These are phyloP conservation scores for Termitomyces sp. DNA, from an alignment of 768 basidiomycete genomes.

Conservation along the genomic window DNA sequence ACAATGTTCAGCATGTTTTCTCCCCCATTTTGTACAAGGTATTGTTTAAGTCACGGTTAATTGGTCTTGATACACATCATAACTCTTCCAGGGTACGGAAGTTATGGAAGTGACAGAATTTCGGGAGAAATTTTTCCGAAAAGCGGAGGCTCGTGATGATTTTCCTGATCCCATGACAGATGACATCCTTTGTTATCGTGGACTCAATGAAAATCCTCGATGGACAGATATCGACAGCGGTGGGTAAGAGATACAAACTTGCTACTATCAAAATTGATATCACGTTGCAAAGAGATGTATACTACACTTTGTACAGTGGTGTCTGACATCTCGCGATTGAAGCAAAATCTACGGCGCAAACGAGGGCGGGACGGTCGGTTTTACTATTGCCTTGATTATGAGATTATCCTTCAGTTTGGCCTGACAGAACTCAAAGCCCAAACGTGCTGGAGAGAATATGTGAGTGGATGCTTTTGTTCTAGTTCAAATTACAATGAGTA, in stretches of 20 bases:
- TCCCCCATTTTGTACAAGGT: constrained; percentile 8
- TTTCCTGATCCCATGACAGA: constrained; percentile 2
- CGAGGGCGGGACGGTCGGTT: not conserved
- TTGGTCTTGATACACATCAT: not conserved
- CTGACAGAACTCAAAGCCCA: constrained; percentile 18
- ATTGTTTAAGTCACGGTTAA: not conserved
- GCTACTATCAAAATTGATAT: not conserved
- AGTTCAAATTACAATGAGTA: not conserved
- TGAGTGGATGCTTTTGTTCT: not conserved
- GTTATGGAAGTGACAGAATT: constrained; percentile 12
- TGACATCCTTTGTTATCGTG: constrained; percentile 9
- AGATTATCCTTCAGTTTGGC: constrained; percentile 16
- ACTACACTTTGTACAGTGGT: constrained; percentile 6
- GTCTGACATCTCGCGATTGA: constrained; percentile 7
- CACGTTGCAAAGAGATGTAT: constrained; percentile 6
- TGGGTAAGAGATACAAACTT: not conserved
- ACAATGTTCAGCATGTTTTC: constrained; percentile 3
- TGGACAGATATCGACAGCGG: constrained; percentile 12
- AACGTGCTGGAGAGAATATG: constrained; percentile 16
- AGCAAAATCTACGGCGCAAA: not conserved
- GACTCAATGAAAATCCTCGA: constrained; percentile 2
- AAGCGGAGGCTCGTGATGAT: not conserved
- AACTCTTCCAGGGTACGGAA: not conserved
- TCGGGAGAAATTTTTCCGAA: constrained; percentile 2
- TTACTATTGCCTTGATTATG: constrained; percentile 14